A percentile compares a stretch with the other conserved stretches of the same genome.
These are phyloP conservation scores for Phytophthora pseudosyringae DNA, from an alignment of 352 stramenopile species.

Conservation along the genomic window DNA sequence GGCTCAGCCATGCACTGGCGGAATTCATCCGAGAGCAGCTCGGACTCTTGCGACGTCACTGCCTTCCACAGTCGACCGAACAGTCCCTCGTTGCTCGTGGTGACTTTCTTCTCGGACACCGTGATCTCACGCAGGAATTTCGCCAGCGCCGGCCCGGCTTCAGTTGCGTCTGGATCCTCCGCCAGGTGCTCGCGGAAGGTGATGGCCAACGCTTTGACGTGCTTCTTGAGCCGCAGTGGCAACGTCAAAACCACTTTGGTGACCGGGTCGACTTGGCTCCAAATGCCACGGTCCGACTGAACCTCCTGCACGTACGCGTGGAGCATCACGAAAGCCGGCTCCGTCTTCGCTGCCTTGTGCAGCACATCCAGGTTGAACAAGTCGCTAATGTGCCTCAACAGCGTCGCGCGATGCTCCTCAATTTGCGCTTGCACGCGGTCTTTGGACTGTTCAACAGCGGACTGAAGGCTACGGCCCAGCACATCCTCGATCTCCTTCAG, in stretches of 20 bases:
- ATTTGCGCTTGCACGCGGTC: slow-evolving; percentile 27
- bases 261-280: slow-evolving; percentile 16
- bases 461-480: slow-evolving; percentile 29
- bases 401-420: slow-evolving; percentile 27
- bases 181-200: slow-evolving; percentile 16
- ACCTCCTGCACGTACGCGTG: slow-evolving; percentile 23
- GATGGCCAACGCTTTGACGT: slow-evolving; percentile 31
- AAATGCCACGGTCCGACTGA: slow-evolving; percentile 20
- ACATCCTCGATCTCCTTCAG: slow-evolving; percentile 31
- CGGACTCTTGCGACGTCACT: neutral
- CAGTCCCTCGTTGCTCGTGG: neutral
- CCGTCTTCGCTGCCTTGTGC: slow-evolving; percentile 13
- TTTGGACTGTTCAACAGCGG: slow-evolving; percentile 21
- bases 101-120: slow-evolving; percentile 18
- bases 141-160: slow-evolving; percentile 8
- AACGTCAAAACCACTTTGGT: slow-evolving; percentile 25
- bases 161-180: neutral
- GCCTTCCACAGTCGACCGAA: slow-evolving; percentile 11
- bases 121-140: slow-evolving; percentile 30
- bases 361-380: slow-evolving; percentile 50
- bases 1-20: slow-evolving; percentile 21
- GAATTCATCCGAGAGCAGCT: slow-evolving; percentile 25
- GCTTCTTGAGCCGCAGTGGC: slow-evolving; percentile 40
- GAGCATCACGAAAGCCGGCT: slow-evolving; percentile 18
- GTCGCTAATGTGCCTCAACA: slow-evolving; percentile 22